These are phyloP conservation scores for Fennellomyces sp. DNA, from an alignment of 371 early-diverging fungal species.

Conservation along the genomic window DNA sequence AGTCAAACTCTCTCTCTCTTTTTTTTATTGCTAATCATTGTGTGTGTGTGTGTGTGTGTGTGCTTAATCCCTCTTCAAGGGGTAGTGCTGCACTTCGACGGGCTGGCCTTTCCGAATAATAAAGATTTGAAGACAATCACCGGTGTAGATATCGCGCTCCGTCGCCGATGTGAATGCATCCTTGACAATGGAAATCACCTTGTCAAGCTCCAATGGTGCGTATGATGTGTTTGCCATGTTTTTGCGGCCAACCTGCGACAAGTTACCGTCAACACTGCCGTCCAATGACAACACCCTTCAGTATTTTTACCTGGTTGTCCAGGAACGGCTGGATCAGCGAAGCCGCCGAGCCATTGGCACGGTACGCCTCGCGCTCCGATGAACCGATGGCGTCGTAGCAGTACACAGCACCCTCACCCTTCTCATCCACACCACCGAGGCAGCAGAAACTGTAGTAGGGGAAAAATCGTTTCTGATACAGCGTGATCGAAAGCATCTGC, in stretches of 20 bases:
- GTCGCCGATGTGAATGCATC: conserved; percentile 98
- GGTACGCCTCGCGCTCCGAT: conserved; percentile 81
- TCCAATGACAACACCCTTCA: too few species aligned
- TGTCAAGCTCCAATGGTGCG: conserved; percentile 58
- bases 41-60: too few species aligned
- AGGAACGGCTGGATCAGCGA: conserved; percentile 97
- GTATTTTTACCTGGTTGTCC: conserved; percentile 87
- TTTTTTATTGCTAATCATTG: too few species aligned
- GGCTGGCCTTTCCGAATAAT: conserved; percentile 80
- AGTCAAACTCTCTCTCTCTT: neutral
- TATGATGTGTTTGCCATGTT: conserved; percentile 58
- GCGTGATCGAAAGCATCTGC: conserved; percentile 92
- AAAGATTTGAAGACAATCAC: conserved; percentile 96
- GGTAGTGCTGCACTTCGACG: conserved; percentile 71
- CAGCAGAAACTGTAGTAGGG: conserved; percentile 96
- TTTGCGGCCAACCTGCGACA: conserved; percentile 62
- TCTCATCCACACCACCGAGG: conserved; percentile 91
- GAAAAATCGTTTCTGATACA: conserved; percentile 97
- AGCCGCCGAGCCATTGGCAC: conserved; percentile 91
- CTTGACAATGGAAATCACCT: conserved; percentile 83
- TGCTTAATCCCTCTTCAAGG: conserved; percentile 85
- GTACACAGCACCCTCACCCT: conserved; percentile 92
- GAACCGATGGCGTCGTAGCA: conserved; percentile 98
- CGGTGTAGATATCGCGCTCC: conserved; percentile 99
- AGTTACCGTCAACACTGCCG: too few species aligned